Conservation (phyloP, 2,329 filamentous ascomycete genomes). For the Fusarium xylarioides region DNA sequence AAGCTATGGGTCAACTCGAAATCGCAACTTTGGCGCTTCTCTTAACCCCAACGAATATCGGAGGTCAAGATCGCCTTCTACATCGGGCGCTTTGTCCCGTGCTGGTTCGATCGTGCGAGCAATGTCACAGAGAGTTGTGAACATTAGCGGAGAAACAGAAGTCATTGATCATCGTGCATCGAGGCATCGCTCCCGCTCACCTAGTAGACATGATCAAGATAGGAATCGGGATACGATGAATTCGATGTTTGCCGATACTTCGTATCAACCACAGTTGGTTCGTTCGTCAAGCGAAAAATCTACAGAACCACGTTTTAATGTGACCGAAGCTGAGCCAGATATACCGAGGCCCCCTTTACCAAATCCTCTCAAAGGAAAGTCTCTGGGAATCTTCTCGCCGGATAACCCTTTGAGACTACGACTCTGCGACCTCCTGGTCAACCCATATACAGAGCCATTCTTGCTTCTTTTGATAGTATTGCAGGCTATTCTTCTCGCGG, state of each 20-base stretch:
- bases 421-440: constrained; percentile 85
- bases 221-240: constrained; percentile 37
- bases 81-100: constrained; percentile 70
- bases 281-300: constrained; percentile 58
- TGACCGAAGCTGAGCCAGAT: constrained; percentile 25
- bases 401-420: constrained; percentile 77
- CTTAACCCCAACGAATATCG: constrained; percentile 61
- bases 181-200: constrained; percentile 66
- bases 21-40: constrained; percentile 66
- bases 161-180: constrained; percentile 77
- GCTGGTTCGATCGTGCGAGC: constrained; percentile 80
- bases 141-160: constrained; percentile 92
- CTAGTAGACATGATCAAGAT: constrained; percentile 54
- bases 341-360: constrained; percentile 31
- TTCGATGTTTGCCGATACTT: constrained; percentile 57
- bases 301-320: constrained; percentile 31
- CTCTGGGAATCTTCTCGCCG: constrained; percentile 83
- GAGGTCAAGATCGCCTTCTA: constrained; percentile 70
- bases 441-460: constrained; percentile 85
- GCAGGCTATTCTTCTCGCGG: constrained; percentile 86
- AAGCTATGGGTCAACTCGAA: constrained; percentile 59
- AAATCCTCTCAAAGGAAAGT: constrained; percentile 88
- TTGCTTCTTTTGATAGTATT: constrained; percentile 88
- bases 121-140: constrained; percentile 98
- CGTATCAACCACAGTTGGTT: constrained; percentile 61